Conservation (phyloP, 2,329 filamentous ascomycete species). For the Teratosphaeria epicoccoides region DNA sequence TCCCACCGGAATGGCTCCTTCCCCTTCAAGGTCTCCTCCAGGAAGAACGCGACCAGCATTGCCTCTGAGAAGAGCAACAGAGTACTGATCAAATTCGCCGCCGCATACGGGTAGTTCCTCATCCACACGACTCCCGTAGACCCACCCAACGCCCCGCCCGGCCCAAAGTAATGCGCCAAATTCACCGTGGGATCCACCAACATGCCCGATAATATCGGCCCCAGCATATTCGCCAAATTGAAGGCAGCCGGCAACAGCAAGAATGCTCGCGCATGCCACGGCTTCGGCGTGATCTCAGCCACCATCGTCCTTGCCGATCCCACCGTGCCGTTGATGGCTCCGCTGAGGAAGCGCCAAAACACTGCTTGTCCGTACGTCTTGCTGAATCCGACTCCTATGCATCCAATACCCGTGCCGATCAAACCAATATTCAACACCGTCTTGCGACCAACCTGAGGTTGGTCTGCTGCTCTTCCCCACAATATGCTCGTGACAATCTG, state of each 20-base stretch:
- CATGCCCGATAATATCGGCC: slow-evolving; percentile 48
- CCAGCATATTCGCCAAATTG: slow-evolving; percentile 32
- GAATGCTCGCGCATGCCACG: slow-evolving; percentile 32
- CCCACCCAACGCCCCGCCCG: slow-evolving; percentile 44
- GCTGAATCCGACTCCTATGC: slow-evolving; percentile 31
- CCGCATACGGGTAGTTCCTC: slow-evolving; percentile 49
- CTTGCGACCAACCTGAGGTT: slow-evolving; percentile 36
- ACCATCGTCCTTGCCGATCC: slow-evolving; percentile 34
- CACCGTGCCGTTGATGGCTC: slow-evolving; percentile 33
- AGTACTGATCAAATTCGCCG: slow-evolving; percentile 53
- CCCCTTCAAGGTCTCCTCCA: slow-evolving; percentile 43
- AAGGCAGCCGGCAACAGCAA: slow-evolving; percentile 31
- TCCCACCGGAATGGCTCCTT: slow-evolving; percentile 17
- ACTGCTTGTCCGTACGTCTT: slow-evolving; percentile 31
- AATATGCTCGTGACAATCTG: slow-evolving; percentile 34
- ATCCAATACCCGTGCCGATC: slow-evolving; percentile 29
- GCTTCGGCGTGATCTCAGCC: slow-evolving; percentile 29
- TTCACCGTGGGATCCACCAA: slow-evolving; percentile 50
- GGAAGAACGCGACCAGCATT: slow-evolving; percentile 45
- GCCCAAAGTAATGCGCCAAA: slow-evolving; percentile 48
- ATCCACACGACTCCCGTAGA: slow-evolving; percentile 49
- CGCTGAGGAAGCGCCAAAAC: slow-evolving; percentile 30
- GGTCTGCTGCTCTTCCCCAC: slow-evolving; percentile 32
- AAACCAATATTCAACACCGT: slow-evolving; percentile 31
- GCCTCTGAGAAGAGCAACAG: slow-evolving; percentile 45